phyloP scores from a whole-genome alignment of 2,329 filamentous ascomycete species.

The Gremmenia infestans region DNA sequence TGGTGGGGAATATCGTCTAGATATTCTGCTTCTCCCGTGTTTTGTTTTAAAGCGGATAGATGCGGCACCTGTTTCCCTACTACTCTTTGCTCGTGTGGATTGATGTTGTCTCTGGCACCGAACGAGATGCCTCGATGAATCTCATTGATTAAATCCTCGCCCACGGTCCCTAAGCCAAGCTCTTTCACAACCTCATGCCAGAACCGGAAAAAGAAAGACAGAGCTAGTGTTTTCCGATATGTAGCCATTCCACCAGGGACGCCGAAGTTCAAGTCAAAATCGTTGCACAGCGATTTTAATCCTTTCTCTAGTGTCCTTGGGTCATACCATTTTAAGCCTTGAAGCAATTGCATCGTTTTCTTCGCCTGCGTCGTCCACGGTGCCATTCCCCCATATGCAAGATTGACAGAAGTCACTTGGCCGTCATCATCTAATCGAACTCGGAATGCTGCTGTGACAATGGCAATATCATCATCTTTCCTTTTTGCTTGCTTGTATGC shows the following conservation, averaged over 20 bases:
- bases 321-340: constrained; percentile 75
- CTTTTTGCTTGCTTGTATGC: constrained; percentile 96
- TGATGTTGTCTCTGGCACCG: constrained; percentile 73
- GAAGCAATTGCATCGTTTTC: constrained; percentile 66
- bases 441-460: constrained; percentile 83
- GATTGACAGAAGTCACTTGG: constrained; percentile 65
- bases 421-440: constrained; percentile 66
- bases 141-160: constrained; percentile 73
- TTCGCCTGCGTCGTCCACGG: constrained; percentile 84
- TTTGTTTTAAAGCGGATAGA: constrained; percentile 87
- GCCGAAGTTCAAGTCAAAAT: constrained; percentile 84
- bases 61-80: constrained; percentile 84
- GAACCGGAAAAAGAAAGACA: constrained; percentile 96
- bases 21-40: constrained; percentile 90
- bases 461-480: constrained; percentile 97
- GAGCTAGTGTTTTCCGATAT: constrained; percentile 82
- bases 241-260: constrained; percentile 98
- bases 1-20: constrained; percentile 88
- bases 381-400: constrained; percentile 95
- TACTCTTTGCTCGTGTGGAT: constrained; percentile 74
- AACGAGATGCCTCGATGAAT: constrained; percentile 79
- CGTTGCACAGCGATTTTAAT: constrained; percentile 80
- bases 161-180: constrained; percentile 49
- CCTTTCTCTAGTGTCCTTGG: constrained; percentile 79
- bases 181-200: constrained; percentile 79